Evolutionary conservation across 2,329 filamentous ascomycete species (phyloP).

Genomic region (Aspergillus ibericus): DNA sequence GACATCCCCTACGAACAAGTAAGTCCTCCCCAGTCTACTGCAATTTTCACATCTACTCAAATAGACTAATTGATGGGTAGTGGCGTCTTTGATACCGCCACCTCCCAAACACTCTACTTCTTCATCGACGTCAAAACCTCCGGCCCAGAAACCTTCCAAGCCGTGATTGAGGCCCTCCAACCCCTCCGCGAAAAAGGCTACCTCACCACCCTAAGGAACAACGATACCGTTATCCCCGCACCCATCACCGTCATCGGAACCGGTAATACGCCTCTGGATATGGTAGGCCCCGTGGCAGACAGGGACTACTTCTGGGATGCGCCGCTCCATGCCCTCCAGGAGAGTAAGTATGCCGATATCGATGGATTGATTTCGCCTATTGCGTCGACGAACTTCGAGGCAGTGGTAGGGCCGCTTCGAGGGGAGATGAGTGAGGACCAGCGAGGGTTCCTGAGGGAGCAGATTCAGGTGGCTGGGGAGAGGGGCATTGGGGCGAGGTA

Average conservation of each 20-base stretch:
- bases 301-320: constrained; percentile 64
- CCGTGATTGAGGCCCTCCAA: constrained; percentile 56
- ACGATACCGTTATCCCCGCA: constrained; percentile 46
- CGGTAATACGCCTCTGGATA: constrained; percentile 54
- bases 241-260: constrained; percentile 65
- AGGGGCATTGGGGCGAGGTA: constrained; percentile 62
- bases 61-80: constrained; percentile 17
- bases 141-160: constrained; percentile 56
- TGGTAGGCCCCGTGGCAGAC: constrained; percentile 47
- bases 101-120: constrained; percentile 61
- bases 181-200: constrained; percentile 57
- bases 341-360: constrained; percentile 45
- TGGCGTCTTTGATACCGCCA: constrained; percentile 60
- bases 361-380: constrained; percentile 53
- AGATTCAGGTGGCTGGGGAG: constrained; percentile 55
- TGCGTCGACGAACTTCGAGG: constrained; percentile 54
- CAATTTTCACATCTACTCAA: too few species aligned
- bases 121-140: constrained; percentile 65
- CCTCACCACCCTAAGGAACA: constrained; percentile 53
- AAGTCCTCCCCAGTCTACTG: constrained; percentile 11
- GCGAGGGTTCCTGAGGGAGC: constrained; percentile 50
- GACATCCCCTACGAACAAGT: constrained; percentile 51
- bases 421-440: constrained; percentile 41
- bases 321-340: constrained; percentile 48
- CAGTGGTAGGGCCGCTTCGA: constrained; percentile 42